Base-by-base conservation (phyloP, 148 eudicot species). In the Fallopia convolvulus region DNA sequence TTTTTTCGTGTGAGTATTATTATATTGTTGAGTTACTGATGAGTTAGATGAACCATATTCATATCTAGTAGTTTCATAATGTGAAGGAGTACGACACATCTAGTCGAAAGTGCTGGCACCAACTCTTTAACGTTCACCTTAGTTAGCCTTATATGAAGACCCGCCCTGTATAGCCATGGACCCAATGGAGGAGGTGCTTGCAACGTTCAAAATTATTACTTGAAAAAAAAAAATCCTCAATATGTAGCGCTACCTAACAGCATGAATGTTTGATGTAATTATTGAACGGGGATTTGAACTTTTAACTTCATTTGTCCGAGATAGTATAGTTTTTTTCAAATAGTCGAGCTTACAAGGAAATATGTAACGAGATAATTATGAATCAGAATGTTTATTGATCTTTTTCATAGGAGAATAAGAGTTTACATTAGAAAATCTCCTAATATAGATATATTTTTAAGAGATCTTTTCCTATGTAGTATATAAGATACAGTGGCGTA, bases 41-140 rank as follows among this genome's bases (percentile, higher is more conserved):
- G 60, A 55, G 23, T 18, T 55, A 55, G 9, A 55, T 55, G 8
- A 2, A 18, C 18, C 18, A 55, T 55, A 55, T 55, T 17, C 21
- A n/a, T 15, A 52, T 52, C 4, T 21, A 58, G 30, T 21, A 58
- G 30, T 23, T 60, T 60, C 36, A 3, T 60, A 61, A 12, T 5
- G n/a, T 65, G 71, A n/a, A n/a, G n/a, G 17, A 50, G 55, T 30
- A 32, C 15, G 21, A 68, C 44, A 36, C 72, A 39, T 68, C 72
- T 36, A 36, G 42, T 68, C 72, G 46, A 68, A 68, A 39, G n/a
- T 68, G 72, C 21, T 68, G 46, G 44, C 72, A 68, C 44, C 72
- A 36, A 68, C 72, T 68, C 72, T 17, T 0, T 39, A 68, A 68
- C 72, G 72, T 66, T 66, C 72, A 33, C 71, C 71, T 65, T 30